Base-by-base conservation (phyloP, 139 green algal genomes). In the Coccomyxa sp. region DNA sequence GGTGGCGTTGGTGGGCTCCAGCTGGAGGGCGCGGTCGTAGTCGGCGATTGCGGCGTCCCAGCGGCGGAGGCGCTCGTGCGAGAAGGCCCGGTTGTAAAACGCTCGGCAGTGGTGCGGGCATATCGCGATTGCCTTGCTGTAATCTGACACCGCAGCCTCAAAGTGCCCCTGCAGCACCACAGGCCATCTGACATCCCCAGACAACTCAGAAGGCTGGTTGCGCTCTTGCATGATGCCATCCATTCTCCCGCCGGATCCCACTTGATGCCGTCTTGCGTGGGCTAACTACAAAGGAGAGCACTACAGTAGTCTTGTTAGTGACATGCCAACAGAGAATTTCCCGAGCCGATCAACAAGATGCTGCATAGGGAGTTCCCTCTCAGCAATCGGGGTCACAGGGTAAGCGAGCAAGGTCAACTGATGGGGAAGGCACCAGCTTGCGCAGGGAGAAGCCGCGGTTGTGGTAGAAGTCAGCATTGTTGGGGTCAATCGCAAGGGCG, bases 391-490 rank as follows among this genome's bases (percentile, higher is more conserved):
- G 38, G 38, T 51, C 38, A 51, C 38, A 51, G 38, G 38, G 38
- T 51, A 51, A 51, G 38, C 38, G 38, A 51, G 38, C 38, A 51
- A 51, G 38, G 38, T 51, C 38, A 51, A 7, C 3, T 51, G 38
- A 51, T n/a, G 38, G 38, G 38, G 38, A 7, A 51, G 18, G 18
- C 63, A 71, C 91, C 91, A 91, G 87, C 84, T 96, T 97, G n/a
- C 94, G 87, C n/a, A 91, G 84, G 21, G 95, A 94, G 83, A 96
- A 98, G 28, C 95, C 95, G 0, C 93, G 80, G 88, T 97, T 97
- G 91, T 98, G 95, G 86, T 95, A 95, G 81, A 95, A 96, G 88
- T 98, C 95, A 3, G 94, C 90, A 78, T 94, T 95, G 15, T 27
- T 68, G 0, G 89, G 88, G 82, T 97, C 92, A 79, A 95, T 63